Percentiles rank a stretch among this genome's conserved stretches.
phyloP scores from a whole-genome alignment of 2,329 filamentous ascomycete species.

The Colletotrichum godetiae region DNA sequence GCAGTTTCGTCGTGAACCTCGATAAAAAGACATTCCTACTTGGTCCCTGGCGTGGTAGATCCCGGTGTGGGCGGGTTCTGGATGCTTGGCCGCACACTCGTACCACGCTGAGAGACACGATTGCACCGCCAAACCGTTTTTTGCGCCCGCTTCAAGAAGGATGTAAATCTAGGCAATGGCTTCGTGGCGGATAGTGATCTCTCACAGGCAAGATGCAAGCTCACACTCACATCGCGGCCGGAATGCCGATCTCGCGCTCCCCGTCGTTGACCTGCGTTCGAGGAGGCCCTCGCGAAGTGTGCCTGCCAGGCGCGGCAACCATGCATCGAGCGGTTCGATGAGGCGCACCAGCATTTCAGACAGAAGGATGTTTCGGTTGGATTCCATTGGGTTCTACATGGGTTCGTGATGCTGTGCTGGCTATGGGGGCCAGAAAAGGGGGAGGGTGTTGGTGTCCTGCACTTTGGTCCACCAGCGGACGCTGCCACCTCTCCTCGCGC shows the following conservation, averaged over 20 bases:
- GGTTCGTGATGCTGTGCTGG: neutral
- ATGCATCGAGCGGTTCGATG: neutral
- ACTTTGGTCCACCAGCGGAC: neutral
- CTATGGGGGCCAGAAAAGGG: neutral
- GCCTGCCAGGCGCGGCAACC: neutral
- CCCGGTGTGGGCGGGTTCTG: neutral
- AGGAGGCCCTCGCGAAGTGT: neutral
- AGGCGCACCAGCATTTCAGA: too few relatives aligned
- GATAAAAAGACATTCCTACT: neutral
- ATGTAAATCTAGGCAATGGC: too few relatives aligned
- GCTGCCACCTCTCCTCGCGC: too few relatives aligned
- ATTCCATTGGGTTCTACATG: neutral
- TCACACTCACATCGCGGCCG: too few relatives aligned
- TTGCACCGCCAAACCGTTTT: too few relatives aligned
- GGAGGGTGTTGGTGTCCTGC: neutral
- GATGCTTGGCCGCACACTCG: too few relatives aligned
- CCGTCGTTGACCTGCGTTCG: neutral
- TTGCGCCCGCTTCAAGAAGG: too few relatives aligned
- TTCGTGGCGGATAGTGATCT: too few relatives aligned
- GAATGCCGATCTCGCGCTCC: neutral
- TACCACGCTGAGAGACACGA: neutral
- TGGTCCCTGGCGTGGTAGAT: neutral
- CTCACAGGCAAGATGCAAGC: too few relatives aligned
- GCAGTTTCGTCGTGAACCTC: neutral
- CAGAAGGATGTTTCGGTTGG: accelerated